Evolutionary conservation across 306 rosid genomes (phyloP), one percentile per base, ranked within the genome.

Genomic region (Vigna mungo): DNA sequence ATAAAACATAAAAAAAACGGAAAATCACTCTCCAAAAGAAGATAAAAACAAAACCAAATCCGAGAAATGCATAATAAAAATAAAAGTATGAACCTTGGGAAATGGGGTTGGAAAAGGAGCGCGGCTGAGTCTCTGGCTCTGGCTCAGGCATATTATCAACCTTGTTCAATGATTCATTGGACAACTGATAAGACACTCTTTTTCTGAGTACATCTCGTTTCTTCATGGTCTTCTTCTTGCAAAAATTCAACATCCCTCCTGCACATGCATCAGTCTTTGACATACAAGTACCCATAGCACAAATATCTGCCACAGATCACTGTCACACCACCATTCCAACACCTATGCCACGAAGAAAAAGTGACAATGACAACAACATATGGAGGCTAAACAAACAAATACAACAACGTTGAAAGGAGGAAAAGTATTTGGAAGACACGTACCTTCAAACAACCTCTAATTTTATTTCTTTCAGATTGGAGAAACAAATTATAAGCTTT

Each of bases 231-330:
- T 64, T 83, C 72, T 74, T 83, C 85, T 61, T 89, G 20, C 83
- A 80, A 67, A 77, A 82, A 4, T 68, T 76, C 69, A 77, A 39
- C 71, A 83, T 81, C 67, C 84, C 78, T 79, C 93, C 85, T 25
- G 83, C 84, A 71, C 93, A 86, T 32, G 84, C 83, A 60, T 81
- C 65, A 17, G 80, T 90, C 54, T 72, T 86, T 21, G 97, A 92
- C 48, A 87, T 87, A 76, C 97, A 92, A 52, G 82, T 77, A 65
- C 97, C 97, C 97, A 92, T 92, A 20, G 64, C 65, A 74, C n/a
- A 48, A 81, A 78, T 58, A 69, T 70, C 80, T 32, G 9, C 65
- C 78, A 49, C 66, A 72, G 62, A 62, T 75, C 80, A 74, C 68
- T 56, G 72, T 70, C 63, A 75, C 10, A 49, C 51, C 80, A 55